Base-by-base conservation (phyloP, 2,329 filamentous ascomycete genomes). In the Trichophyton schoenleinii region DNA sequence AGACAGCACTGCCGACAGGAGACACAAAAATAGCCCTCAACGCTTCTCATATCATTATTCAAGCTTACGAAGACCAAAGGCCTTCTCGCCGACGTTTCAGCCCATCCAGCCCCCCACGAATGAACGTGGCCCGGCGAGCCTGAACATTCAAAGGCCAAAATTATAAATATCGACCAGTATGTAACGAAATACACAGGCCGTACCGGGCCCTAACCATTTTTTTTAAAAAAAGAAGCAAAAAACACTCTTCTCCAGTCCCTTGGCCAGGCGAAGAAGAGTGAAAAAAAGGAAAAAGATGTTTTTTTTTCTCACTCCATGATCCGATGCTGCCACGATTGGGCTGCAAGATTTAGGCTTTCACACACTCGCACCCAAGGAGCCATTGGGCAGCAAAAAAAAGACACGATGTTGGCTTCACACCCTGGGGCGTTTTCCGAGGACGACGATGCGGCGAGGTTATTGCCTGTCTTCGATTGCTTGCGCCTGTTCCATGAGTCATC, bases 361-460 rank as follows among this genome's bases (percentile, higher is more conserved):
- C 49, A 44, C 22, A 38, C 49, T 53, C 25, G 49, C 49, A 53
- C 49, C 49, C 49, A 53, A 53, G 25, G 49, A 53, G 49, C 49
- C 49, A 53, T 53, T 53, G 49, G 49, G 49, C 49, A 53, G 25
- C 49, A 53, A 53, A 53, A 34, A 53, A 53, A 18, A 53, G 49
- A 31, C 48, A 52, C 48, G 22, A 52, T 52, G 38, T 11, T 20
- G 22, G n/a, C 28, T 31, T 31, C 28, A 25, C 49, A 22, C 49
- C 49, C 49, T 31, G 28, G 34, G 22, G 49, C 49, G 20, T 28
- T 25, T 11, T 15, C 49, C 49, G 13, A 11, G 22, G 15, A 6
- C 22, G 28, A 38, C 34, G 7, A 9, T 31, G 20, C 11, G 22
- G 18, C 25, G 49, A 53, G 13, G 28, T 31, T 25, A 8, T 20